A percentile compares a stretch with the other conserved stretches of the same genome.
phyloP scores from a whole-genome alignment of 179 eudicot species.

The Carnegiea gigantea region DNA sequence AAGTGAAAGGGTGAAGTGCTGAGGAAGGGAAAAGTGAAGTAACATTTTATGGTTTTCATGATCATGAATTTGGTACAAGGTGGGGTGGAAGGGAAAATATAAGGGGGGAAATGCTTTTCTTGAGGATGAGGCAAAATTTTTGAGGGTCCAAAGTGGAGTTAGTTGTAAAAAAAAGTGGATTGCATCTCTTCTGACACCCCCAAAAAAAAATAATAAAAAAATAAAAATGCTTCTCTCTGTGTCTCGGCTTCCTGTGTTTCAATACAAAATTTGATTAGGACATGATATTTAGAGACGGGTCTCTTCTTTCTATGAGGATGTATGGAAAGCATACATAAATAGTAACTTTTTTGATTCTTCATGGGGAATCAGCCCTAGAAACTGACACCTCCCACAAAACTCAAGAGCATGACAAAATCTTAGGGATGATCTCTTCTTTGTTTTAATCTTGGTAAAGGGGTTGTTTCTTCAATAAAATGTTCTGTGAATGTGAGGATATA shows the following conservation, averaged over 20 bases:
- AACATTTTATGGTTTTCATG: background rate
- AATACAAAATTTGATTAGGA: conserved; percentile 27
- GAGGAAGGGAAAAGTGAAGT: background rate
- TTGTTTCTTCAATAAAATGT: background rate
- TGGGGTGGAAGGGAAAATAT: conserved; percentile 11
- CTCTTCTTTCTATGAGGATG: conserved; percentile 44
- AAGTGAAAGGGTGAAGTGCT: background rate
- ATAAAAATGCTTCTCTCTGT: background rate
- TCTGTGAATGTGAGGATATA: background rate
- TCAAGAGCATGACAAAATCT: conserved; percentile 35
- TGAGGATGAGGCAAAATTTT: conserved; percentile 57
- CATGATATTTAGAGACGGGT: conserved; percentile 44
- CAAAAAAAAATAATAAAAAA: conserved; percentile 8
- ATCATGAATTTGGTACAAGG: conserved; percentile 13
- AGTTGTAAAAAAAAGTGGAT: conserved; percentile 58
- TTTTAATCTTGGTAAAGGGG: conserved; percentile 15
- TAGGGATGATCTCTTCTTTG: conserved; percentile 21
- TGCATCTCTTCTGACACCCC: conserved; percentile 42
- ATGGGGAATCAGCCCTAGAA: conserved; percentile 27
- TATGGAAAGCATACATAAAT: conserved; percentile 20
- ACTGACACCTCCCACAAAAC: conserved; percentile 25
- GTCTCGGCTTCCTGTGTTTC: conserved; percentile 1
- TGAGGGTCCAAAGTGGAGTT: conserved; percentile 30
- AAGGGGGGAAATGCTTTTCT: conserved; percentile 53
- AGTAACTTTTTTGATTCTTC: background rate